These are phyloP conservation scores for Xylaria bambusicola DNA, from an alignment of 495 filamentous ascomycete genomes.

Conservation along the genomic window DNA sequence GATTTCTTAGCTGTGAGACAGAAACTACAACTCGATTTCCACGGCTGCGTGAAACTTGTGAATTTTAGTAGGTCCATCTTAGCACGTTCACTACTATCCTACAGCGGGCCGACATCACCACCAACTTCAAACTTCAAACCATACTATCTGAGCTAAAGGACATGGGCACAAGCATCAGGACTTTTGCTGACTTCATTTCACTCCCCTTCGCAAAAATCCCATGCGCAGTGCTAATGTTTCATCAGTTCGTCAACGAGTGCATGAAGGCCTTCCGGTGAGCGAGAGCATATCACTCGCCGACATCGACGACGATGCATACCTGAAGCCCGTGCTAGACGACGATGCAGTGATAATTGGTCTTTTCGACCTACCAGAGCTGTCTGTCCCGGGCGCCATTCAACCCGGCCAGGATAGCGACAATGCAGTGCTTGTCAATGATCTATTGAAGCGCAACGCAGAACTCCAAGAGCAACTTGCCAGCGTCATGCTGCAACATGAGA, in stretches of 20 bases:
- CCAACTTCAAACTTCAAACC: not conserved
- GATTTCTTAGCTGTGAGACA: slow-evolving; percentile 70
- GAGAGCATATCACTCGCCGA: slow-evolving; percentile 57
- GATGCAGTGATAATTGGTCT: slow-evolving; percentile 83
- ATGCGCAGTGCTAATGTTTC: slow-evolving; percentile 11
- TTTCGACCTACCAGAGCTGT: slow-evolving; percentile 66
- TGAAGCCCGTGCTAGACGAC: slow-evolving; percentile 86
- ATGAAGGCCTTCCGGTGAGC: slow-evolving; percentile 50
- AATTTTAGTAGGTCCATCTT: slow-evolving; percentile 63
- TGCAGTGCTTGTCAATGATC: slow-evolving; percentile 43
- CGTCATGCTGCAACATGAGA: slow-evolving; percentile 66
- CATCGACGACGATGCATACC: slow-evolving; percentile 72
- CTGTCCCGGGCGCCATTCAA: slow-evolving; percentile 22
- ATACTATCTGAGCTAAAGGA: too few species aligned
- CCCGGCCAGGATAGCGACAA: slow-evolving; percentile 47
- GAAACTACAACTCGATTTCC: slow-evolving; percentile 73
- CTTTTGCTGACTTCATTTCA: too few species aligned
- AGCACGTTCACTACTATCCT: slow-evolving; percentile 1
- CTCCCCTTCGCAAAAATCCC: not conserved
- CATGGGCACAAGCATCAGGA: too few species aligned
- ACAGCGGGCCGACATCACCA: too few species aligned
- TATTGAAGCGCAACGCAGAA: slow-evolving; percentile 60
- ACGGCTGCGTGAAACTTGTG: slow-evolving; percentile 78
- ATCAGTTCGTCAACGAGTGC: slow-evolving; percentile 43
- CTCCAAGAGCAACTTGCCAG: slow-evolving; percentile 68